A percentile compares a stretch with the other conserved stretches of the same genome.
Conservation (phyloP, 208 protist species). For the Acanthamoeba lugdunensis region DNA sequence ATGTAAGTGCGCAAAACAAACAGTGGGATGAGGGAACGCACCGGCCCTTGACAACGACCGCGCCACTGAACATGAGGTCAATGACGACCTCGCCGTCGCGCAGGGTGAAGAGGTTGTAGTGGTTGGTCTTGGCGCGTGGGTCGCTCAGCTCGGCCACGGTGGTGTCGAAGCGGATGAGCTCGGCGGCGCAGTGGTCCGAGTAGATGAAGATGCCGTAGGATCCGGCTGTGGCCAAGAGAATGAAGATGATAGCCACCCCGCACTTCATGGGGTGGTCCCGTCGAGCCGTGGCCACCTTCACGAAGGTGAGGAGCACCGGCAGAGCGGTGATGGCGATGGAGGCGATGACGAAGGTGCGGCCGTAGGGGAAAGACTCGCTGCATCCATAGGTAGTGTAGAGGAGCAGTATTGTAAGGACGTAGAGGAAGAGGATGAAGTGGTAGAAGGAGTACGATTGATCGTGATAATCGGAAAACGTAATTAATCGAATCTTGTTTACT, state of each 20-base stretch:
- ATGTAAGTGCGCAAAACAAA: not conserved
- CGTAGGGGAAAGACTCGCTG: constrained; percentile 16
- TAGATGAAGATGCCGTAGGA: constrained; percentile 45
- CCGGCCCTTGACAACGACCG: constrained; percentile 33
- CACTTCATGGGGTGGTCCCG: constrained; percentile 16
- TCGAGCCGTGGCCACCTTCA: constrained; percentile 22
- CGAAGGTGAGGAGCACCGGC: constrained; percentile 38
- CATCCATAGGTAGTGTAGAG: constrained; percentile 69
- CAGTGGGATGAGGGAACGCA: not conserved
- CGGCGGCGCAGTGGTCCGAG: constrained; percentile 55
- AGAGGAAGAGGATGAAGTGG: constrained; percentile 73
- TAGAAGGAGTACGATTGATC: constrained; percentile 62
- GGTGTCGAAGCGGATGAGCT: constrained; percentile 16
- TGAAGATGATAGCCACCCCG: not conserved
- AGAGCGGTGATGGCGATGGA: constrained; percentile 45
- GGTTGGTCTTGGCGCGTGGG: constrained; percentile 6
- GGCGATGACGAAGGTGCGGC: constrained; percentile 12
- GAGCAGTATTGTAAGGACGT: constrained; percentile 48
- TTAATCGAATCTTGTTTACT: constrained; percentile 31
- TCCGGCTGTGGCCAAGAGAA: constrained; percentile 25
- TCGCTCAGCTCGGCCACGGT: constrained; percentile 35
- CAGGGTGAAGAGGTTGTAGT: constrained; percentile 67
- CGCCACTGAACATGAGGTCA: not conserved
- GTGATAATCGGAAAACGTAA: constrained; percentile 45
- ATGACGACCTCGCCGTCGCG: constrained; percentile 33